Conservation (phyloP, 2,329 filamentous ascomycete genomes). For the Monilinia fructigena region DNA sequence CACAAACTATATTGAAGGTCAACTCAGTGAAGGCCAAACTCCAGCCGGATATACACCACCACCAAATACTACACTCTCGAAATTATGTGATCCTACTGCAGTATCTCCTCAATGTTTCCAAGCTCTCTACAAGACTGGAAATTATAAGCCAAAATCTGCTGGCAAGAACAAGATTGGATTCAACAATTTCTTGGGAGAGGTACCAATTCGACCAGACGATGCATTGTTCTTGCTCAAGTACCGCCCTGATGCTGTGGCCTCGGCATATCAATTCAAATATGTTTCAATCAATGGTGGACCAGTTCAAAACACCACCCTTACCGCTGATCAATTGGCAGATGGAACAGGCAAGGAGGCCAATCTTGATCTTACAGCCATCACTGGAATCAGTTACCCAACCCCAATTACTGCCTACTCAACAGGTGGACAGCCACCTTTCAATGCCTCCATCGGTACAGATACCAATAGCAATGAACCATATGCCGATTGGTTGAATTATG, state of each 20-base stretch:
- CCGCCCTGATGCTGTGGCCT: slow-evolving; percentile 28
- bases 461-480: slow-evolving; percentile 54
- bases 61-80: slow-evolving; percentile 34
- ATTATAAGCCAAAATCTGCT: slow-evolving; percentile 28
- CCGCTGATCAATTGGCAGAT: slow-evolving; percentile 21
- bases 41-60: slow-evolving; percentile 36
- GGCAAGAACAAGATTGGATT: slow-evolving; percentile 32
- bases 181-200: slow-evolving; percentile 33
- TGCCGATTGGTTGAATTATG: slow-evolving; percentile 52
- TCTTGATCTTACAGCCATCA: slow-evolving; percentile 55
- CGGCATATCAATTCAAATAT: slow-evolving; percentile 27
- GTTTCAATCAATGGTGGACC: slow-evolving; percentile 26
- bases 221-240: slow-evolving; percentile 30
- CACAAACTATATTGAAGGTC: slow-evolving; percentile 19
- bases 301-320: slow-evolving; percentile 28
- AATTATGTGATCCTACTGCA: slow-evolving; percentile 61
- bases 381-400: slow-evolving; percentile 54
- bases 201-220: slow-evolving; percentile 31
- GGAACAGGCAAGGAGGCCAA: slow-evolving; percentile 49
- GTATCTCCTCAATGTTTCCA: slow-evolving; percentile 32
- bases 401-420: slow-evolving; percentile 55
- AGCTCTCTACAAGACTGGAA: slow-evolving; percentile 29
- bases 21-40: not conserved
- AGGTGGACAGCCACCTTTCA: slow-evolving; percentile 53
- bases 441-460: slow-evolving; percentile 43